Percentiles rank a stretch among this genome's conserved stretches.
Conservation (phyloP, 768 basidiomycete species). For the Mycena filopes region DNA sequence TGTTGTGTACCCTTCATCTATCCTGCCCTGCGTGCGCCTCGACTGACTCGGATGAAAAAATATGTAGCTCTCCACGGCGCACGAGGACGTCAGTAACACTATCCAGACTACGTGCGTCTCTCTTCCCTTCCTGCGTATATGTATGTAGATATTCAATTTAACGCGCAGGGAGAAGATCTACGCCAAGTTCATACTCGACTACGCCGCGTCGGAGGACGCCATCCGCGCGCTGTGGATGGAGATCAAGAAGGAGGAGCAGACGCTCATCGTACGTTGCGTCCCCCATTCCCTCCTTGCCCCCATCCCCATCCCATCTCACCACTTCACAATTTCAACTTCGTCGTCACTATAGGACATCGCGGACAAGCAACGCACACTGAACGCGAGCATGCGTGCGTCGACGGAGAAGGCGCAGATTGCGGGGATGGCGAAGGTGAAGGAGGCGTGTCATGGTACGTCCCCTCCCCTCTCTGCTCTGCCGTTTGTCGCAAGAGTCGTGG, state of each 20-base stretch:
- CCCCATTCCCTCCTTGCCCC: too few species aligned
- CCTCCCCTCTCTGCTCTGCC: too few species aligned
- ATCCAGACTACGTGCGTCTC: slow-evolving; percentile 11
- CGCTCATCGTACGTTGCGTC: slow-evolving; percentile 26
- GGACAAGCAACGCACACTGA: slow-evolving; percentile 14
- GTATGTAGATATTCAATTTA: too few species aligned
- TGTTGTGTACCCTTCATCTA: too few species aligned
- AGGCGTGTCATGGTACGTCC: slow-evolving; percentile 32
- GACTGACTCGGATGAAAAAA: too few species aligned
- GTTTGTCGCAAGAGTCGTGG: too few species aligned
- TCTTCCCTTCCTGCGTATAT: too few species aligned
- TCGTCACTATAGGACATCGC: slow-evolving; percentile 28
- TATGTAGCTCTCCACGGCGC: slow-evolving; percentile 3
- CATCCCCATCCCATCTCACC: neutral
- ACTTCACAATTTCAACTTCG: too few species aligned
- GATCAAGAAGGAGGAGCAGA: slow-evolving; percentile 32
- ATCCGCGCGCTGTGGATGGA: slow-evolving; percentile 37
- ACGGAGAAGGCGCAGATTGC: slow-evolving; percentile 32
- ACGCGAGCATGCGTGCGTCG: neutral
- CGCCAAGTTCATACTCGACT: slow-evolving; percentile 34
- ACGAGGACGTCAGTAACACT: slow-evolving; percentile 8
- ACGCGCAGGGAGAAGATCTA: slow-evolving; percentile 28
- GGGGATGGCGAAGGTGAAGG: slow-evolving; percentile 33
- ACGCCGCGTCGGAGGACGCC: slow-evolving; percentile 37
- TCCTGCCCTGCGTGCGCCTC: too few species aligned